Evolutionary conservation across 352 stramenopile species (phyloP).

Genomic region (Globisporangium emineosum): DNA sequence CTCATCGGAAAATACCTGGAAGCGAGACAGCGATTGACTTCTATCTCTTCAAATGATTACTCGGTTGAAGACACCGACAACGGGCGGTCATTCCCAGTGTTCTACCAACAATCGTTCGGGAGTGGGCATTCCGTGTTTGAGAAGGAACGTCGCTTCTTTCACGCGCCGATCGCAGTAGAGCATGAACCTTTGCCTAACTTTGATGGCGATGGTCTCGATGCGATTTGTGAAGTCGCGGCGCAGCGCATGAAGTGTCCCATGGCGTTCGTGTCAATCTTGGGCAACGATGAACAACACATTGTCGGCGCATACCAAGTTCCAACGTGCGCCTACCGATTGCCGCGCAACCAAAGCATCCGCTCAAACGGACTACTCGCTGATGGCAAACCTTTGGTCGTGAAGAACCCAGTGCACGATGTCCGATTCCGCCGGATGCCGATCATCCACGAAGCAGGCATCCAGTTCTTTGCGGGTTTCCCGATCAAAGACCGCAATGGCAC

Average conservation of each 20-base stretch:
- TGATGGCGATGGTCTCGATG: slow-evolving; percentile 33
- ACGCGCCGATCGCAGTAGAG: slow-evolving; percentile 7
- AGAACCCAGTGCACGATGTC: slow-evolving; percentile 32
- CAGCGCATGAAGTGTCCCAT: slow-evolving; percentile 40
- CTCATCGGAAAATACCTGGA: slow-evolving; percentile 60
- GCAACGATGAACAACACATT: slow-evolving; percentile 24
- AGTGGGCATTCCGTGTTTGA: not conserved
- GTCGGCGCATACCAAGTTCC: slow-evolving; percentile 33
- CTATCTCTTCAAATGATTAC: slow-evolving; percentile 18
- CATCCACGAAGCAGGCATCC: slow-evolving; percentile 35
- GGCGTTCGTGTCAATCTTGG: slow-evolving; percentile 42
- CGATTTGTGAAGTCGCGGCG: slow-evolving; percentile 55
- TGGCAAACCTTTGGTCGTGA: slow-evolving; percentile 40
- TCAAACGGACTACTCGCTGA: slow-evolving; percentile 11
- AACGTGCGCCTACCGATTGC: slow-evolving; percentile 9
- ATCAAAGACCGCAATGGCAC: slow-evolving; percentile 26
- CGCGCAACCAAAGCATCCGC: slow-evolving; percentile 19
- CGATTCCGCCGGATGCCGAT: slow-evolving; percentile 35
- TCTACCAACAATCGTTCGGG: slow-evolving; percentile 3
- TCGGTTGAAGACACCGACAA: not conserved
- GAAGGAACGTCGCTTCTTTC: slow-evolving; percentile 1
- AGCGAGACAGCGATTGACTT: slow-evolving; percentile 33
- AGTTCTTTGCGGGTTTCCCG: slow-evolving; percentile 58
- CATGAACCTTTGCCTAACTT: slow-evolving; percentile 10
- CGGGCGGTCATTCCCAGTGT: slow-evolving; percentile 11